Evolutionary conservation across 2,329 filamentous ascomycete species (phyloP), one percentile per base, ranked within the genome.

Genomic region (Penicillium sumatraense): DNA sequence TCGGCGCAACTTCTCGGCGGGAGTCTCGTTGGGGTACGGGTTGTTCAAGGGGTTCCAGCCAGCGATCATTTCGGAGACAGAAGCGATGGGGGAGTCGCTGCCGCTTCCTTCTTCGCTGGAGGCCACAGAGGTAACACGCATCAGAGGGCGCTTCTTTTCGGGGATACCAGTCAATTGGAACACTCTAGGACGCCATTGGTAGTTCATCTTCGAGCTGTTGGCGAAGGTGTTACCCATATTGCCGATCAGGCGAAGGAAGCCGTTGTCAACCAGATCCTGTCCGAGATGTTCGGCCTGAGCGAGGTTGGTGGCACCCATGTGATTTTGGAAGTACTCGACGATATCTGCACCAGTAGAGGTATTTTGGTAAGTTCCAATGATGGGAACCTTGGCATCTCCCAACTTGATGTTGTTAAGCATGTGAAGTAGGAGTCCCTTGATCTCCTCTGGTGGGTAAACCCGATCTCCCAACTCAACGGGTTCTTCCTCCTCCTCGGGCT

Each of bases 201-300:
- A 99, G 72, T 90, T 93, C 86, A 98, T 89, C 76, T 89, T 91
- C 61, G 93, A 96, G 81, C 93, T 98, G 78, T 99, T 99, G 66
- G 93, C 93, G 72, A 99, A 99, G 1, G 89, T 91, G 76, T 86
- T 98, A 57, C 95, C 95, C 51, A 99, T 93, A 67, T 95, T 97
- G 61, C 95, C 95, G 58, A 99, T 86, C 50, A 99, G 81, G 49
- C 95, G 87, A 68, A 99, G 80, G 70, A 97, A 93, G 33, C 95
- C 93, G 70, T 90, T 86, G 24, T 85, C 80, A 49, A 97, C 88
- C 63, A 99, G 81, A 72, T 99, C 95, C 77, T 99, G 95, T 10
- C 95, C 95, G 63, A 99, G 93, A 42, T 89, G 85, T 81, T 99
- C 95, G 9, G 95, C 91, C 70, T 97, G 95, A 73, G 89, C 91